A percentile compares a stretch with the other conserved stretches of the same genome.
These are phyloP conservation scores for Scytalidium sp. DNA, from an alignment of 2,329 filamentous ascomycete genomes.

Conservation along the genomic window DNA sequence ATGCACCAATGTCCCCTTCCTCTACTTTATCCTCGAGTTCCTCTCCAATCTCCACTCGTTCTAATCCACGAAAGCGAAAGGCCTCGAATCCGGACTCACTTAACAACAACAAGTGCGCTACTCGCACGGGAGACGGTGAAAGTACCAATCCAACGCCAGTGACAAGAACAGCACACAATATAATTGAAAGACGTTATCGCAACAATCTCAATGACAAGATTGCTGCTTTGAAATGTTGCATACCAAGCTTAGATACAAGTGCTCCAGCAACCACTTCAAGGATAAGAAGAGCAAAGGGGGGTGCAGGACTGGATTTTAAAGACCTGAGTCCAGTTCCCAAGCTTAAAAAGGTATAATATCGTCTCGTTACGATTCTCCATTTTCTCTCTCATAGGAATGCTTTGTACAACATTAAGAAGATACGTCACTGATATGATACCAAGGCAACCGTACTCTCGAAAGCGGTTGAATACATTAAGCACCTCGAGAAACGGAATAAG, in stretches of 20 bases:
- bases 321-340: constrained; percentile 63
- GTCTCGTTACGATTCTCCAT: too few species aligned
- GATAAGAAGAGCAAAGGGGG: constrained; percentile 27
- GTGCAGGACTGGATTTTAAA: constrained; percentile 55
- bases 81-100: constrained; percentile 38
- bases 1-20: constrained; percentile 44
- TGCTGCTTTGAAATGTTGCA: constrained; percentile 68
- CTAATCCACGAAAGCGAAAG: constrained; percentile 46
- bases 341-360: constrained; percentile 66
- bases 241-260: constrained; percentile 59
- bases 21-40: constrained; percentile 36
- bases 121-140: constrained; percentile 9
- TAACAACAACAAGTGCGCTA: constrained; percentile 14
- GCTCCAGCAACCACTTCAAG: constrained; percentile 28
- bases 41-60: constrained; percentile 36
- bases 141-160: constrained; percentile 35
- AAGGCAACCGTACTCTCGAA: constrained; percentile 68
- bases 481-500: constrained; percentile 86
- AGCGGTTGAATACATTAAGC: constrained; percentile 91
- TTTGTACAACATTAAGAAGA: too few species aligned
- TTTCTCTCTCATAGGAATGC: too few species aligned
- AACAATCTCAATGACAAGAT: constrained; percentile 86
- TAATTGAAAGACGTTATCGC: constrained; percentile 82
- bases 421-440: too few species aligned
- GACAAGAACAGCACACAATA: constrained; percentile 81